Evolutionary conservation across 768 basidiomycete genomes (phyloP), one percentile per base, ranked within the genome.

Genomic region (Sporobolomyces roseus): DNA sequence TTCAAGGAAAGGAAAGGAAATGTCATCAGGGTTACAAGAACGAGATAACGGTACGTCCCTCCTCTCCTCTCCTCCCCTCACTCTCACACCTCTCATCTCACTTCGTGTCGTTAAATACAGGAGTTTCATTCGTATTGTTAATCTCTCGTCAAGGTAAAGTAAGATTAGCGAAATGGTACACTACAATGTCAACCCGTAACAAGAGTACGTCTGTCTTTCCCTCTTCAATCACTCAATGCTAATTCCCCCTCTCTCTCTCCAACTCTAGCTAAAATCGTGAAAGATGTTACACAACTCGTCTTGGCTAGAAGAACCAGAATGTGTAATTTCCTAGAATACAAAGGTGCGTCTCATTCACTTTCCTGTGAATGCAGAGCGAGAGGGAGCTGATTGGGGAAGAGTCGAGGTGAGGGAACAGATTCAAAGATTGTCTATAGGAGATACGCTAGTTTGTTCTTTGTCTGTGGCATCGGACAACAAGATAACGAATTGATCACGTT

Each of bases 301-400:
- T 61, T 73, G 21, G 89, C 87, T 59, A 84, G 94, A 58, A 83
- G 89, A 66, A 90, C 89, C 56, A 83, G 88, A 63, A 93, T 92
- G 91, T 96, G 92, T 78, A 98, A 97, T 80, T 88, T 98, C 76
- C 79, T 97, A 46, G 94, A 98, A 78, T 96, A 96, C 82, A 96
- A 93, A 81, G 93, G 93, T 88, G 66, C 73, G 84, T 25, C 48
- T 30, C 56, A 16, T 5, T 56, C 17, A 16, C 19, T 14, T 52
- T 54, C 45, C n/a, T 13, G 16, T 30, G 14, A 5, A 19, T 25
- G 19, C 38, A 41, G 17, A 41, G 17, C 38, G 38, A 41, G 38
- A 17, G 10, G 9, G 38, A 41, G 10, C 10, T 9, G 9, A 41
- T 41, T 41, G 38, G n/a, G n/a, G n/a, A n/a, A 41, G 10, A 9